Base-by-base conservation (phyloP, 2,329 filamentous ascomycete genomes). In the Paecilomyces sp. region DNA sequence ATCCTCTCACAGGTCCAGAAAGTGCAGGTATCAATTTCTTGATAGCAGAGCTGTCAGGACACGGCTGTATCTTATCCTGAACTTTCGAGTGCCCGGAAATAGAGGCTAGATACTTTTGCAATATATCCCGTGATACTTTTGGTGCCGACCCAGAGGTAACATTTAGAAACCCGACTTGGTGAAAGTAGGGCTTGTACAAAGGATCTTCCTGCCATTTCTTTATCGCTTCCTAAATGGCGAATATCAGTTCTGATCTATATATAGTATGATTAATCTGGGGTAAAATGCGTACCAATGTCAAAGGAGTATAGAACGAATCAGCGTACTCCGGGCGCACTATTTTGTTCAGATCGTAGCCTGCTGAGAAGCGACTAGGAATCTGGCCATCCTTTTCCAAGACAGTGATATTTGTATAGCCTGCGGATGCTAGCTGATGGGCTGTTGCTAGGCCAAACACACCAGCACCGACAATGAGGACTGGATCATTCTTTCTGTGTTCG, bases 271-370 rank as follows among this genome's bases (percentile, higher is more conserved):
- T 28, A 12, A 51, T 15, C 55, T 53, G 13, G 18, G 22, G 56
- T 7, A 9, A 9, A 22, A 12, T 3, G 64, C 75, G 60, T 70
- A 82, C 81, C 58, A 84, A 71, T 1, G 83, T 79, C 52, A 85
- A 66, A 1, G 83, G 74, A 0, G 82, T 82, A 60, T 86, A 85
- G 58, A 83, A 84, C 0, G 76, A 73, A 60, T 85, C 82, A 61
- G 83, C 81, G 60, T 86, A 86, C 63, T 86, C 83, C 3, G 80
- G 82, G 1, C 83, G 77, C 36, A 86, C 75, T 58, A 86, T 86
- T 69, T 87, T 87, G 68, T 86, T 87, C 28, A 86, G 67, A 62
- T 87, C 83, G 60, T 84, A 83, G 22, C 79, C 83, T 0, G 83
- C 85, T 0, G 84, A 85, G 65, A 47, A 47, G 36, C 36, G 36